Evolutionary conservation across 83 land plant species (phyloP), one percentile per base, ranked within the genome.

Genomic region (Diphasiastrum complanatum): DNA sequence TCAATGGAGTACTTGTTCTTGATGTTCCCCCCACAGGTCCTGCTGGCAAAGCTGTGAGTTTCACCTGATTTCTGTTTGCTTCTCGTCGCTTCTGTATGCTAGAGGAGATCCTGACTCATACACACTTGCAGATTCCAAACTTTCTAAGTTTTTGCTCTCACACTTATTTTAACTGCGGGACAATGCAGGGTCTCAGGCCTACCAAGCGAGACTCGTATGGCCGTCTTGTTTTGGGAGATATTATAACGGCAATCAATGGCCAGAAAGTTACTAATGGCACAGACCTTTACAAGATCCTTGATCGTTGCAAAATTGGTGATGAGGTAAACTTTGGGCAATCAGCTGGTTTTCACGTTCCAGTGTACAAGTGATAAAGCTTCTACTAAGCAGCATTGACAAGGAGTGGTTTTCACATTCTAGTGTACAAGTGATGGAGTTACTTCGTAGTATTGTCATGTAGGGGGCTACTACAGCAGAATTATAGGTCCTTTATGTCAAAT

Each of bases 11-110:
- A 10, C 33, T 54, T 26, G 58, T 54, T 22, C 58, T 54, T 18
- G 58, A 54, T 54, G 58, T 33, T 6, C 58, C 58, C 25, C 58
- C 58, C n/a, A 25, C 33, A 5, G 58, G 58, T 11, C 58, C 58
- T n/a, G n/a, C n/a, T n/a, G n/a, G n/a, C n/a, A n/a, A n/a, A n/a
- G n/a, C n/a, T n/a, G n/a, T n/a, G n/a, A 25, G 58, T 33, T 26
- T 28, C 33, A 22, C 24, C 24, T 25, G 58, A 28, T 22, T 28
- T 54, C 24, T 25, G 36, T 38, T 38, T 8, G 14, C 43, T 38
- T 38, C 12, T 38, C 43, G 8, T 38, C 14, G 43, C 14, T 8
- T 8, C 43, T 38, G 43, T 38, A 14, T 38, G 8, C 12, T 38
- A 8, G 14, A 38, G 8, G 43, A 38, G 43, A 8, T 38, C 8